Base-by-base conservation (phyloP, 2,329 filamentous ascomycete genomes). In the Calonectria montana region DNA sequence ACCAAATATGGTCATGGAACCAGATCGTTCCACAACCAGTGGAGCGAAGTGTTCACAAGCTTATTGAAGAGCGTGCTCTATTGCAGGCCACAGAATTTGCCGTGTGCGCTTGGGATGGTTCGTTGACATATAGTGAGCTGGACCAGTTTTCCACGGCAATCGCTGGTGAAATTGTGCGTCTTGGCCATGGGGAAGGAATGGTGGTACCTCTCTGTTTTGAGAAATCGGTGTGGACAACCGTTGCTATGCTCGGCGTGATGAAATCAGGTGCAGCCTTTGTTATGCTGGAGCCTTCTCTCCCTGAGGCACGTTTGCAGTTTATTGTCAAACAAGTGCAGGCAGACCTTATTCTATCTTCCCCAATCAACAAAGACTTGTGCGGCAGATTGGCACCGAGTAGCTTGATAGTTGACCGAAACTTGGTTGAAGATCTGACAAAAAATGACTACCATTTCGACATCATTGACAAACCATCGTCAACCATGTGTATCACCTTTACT, bases 91-190 rank as follows among this genome's bases (percentile, higher is more conserved):
- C 7, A 35, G 31, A 6, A 35, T 12, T 35, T 7, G 31, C 31
- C 27, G 62, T 16, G 61, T 76, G 67, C 31, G 75, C 77, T 10
- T 79, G 75, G 77, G 75, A 78, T 43, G 77, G 65, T 39, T n/a
- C 78, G 41, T 81, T 86, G 67, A 85, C 84, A 6, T 87, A 86
- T 67, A 67, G 77, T 45, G 80, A 87, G 37, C 77, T 87, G 2
- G 82, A 87, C 47, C 70, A 74, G 1, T 76, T 82, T n/a, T 86
- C 86, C 1, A 81, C 81, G 37, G 71, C 77, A 1, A 79, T 87
- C 9, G 86, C 85, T 87, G 1, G 61, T 80, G 15, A 73, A 77
- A 5, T 72, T 78, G 31, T 80, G 79, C n/a, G 73, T 84, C 21
- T 59, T 69, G 2, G 73, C 74, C n/a, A n/a, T n/a, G n/a, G n/a